Conservation (phyloP, 306 rosid genomes). For the Biancaea sappan region DNA sequence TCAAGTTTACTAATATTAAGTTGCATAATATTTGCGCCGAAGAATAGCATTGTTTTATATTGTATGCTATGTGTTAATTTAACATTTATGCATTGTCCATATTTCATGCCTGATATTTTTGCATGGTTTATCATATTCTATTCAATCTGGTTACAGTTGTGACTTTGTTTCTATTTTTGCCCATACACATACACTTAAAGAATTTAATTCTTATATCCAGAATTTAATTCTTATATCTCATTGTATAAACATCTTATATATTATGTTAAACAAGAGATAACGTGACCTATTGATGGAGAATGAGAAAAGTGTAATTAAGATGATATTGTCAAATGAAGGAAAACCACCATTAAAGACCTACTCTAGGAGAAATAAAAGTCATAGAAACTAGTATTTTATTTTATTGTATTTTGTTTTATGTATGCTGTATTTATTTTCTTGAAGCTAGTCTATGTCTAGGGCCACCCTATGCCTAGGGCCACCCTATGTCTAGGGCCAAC, state of each 20-base stretch:
- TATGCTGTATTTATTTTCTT: too few relatives aligned
- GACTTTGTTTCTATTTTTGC: constrained; percentile 9
- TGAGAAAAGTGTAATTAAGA: too few relatives aligned
- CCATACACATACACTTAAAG: background rate
- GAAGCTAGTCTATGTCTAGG: too few relatives aligned
- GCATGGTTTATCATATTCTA: background rate
- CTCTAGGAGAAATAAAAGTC: too few relatives aligned
- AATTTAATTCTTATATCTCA: constrained; percentile 11
- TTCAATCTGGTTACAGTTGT: background rate
- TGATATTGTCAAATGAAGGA: too few relatives aligned
- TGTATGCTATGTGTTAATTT: background rate
- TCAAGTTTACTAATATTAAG: constrained; percentile 19
- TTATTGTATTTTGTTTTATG: too few relatives aligned
- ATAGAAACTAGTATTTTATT: too few relatives aligned
- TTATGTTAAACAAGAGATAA: constrained; percentile 19
- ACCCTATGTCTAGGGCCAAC: too few relatives aligned
- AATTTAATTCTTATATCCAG: too few relatives aligned
- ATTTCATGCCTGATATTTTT: constrained; percentile 4
- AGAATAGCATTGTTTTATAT: background rate
- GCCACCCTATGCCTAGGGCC: too few relatives aligned
- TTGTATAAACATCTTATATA: constrained; percentile 8
- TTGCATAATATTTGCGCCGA: constrained; percentile 11
- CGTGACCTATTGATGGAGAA: background rate
- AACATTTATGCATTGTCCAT: constrained; percentile 6
- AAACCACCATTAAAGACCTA: too few relatives aligned